These are phyloP conservation scores for Wallacemonas sp. DNA, from an alignment of 208 protist species.

Conservation along the genomic window DNA sequence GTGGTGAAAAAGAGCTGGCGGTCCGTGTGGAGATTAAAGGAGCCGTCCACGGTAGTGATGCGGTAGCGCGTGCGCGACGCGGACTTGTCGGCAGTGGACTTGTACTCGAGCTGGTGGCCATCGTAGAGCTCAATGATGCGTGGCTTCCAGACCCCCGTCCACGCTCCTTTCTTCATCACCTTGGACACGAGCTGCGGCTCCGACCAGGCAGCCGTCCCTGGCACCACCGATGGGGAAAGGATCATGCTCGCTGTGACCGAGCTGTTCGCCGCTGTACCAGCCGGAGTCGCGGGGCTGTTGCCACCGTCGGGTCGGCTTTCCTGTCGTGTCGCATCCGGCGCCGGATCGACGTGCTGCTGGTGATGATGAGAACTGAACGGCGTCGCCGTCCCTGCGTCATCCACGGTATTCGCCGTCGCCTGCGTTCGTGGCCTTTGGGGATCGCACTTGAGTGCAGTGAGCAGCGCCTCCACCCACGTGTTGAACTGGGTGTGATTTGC, in stretches of 20 bases:
- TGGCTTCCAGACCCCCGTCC: slow-evolving; percentile 58
- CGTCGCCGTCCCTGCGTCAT: background rate
- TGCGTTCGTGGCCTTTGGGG: background rate
- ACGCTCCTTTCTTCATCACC: slow-evolving; percentile 63
- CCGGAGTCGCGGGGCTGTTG: no score
- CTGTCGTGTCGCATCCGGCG: background rate
- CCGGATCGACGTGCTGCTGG: background rate
- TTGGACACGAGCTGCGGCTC: slow-evolving; percentile 23
- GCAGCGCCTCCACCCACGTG: slow-evolving; percentile 35
- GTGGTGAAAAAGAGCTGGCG: slow-evolving; percentile 51
- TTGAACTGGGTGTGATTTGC: slow-evolving; percentile 41
- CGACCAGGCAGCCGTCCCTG: background rate
- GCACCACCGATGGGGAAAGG: background rate
- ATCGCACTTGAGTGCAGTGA: slow-evolving; percentile 18
- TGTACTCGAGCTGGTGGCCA: slow-evolving; percentile 51
- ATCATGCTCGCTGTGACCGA: slow-evolving; percentile 14
- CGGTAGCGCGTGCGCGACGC: slow-evolving; percentile 38
- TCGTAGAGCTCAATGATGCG: slow-evolving; percentile 59
- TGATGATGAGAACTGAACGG: no score
- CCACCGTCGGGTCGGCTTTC: no score
- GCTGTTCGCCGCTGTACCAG: background rate
- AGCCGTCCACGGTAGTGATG: slow-evolving; percentile 44
- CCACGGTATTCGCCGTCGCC: background rate
- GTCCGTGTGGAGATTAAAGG: slow-evolving; percentile 13
- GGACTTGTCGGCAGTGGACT: slow-evolving; percentile 13